Conservation (phyloP, 2,329 filamentous ascomycete species). For the Arthroderma sp. region DNA sequence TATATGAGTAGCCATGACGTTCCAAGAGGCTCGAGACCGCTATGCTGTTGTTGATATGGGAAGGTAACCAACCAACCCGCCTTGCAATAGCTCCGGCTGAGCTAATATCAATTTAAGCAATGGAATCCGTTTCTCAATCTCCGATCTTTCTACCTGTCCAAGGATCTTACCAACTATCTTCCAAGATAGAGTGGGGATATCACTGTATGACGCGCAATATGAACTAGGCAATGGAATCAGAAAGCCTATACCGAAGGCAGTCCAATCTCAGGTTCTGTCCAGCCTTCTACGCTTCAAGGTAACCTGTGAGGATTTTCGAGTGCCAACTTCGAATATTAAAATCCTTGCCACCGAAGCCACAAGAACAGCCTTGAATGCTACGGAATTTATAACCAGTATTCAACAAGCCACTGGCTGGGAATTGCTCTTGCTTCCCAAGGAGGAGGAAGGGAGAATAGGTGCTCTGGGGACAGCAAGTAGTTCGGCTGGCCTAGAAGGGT, state of each 20-base stretch:
- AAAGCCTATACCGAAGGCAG: constrained; percentile 43
- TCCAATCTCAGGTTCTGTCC: constrained; percentile 52
- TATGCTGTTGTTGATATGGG: constrained; percentile 1
- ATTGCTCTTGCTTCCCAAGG: constrained; percentile 61
- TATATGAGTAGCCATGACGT: too few relatives aligned
- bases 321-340: constrained; percentile 49
- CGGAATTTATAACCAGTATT: constrained; percentile 54
- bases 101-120: constrained; percentile 44
- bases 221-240: constrained; percentile 27
- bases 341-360: constrained; percentile 85
- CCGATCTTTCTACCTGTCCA: constrained; percentile 58
- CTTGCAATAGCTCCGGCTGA: not conserved
- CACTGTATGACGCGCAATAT: constrained; percentile 69
- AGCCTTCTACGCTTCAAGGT: constrained; percentile 57
- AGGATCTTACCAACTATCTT: constrained; percentile 67
- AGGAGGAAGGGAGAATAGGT: constrained; percentile 70
- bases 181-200: constrained; percentile 65
- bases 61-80: not conserved
- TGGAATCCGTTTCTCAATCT: constrained; percentile 85
- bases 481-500: constrained; percentile 54
- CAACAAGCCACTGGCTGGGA: constrained; percentile 49
- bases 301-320: constrained; percentile 56
- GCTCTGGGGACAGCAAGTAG: constrained; percentile 71
- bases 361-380: constrained; percentile 62
- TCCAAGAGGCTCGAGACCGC: not conserved